Evolutionary conservation across 139 green algal genomes (phyloP).

Genomic region (Edaphochlamys debaryana): DNA sequence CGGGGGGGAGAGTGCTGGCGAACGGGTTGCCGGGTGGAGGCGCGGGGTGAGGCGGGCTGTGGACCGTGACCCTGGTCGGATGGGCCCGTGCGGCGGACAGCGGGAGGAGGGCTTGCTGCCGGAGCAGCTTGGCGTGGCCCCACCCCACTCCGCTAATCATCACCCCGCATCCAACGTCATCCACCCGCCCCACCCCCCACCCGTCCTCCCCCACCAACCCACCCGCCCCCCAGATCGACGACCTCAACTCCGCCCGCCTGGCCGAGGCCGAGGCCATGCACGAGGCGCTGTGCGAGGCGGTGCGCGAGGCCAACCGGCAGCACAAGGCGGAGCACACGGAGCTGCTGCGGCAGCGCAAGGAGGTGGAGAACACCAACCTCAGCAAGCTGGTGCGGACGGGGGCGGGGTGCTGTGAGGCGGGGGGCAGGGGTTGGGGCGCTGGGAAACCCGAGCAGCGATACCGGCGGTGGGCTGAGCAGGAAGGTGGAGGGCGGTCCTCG

Average conservation of each 20-base stretch:
- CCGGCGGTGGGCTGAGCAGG: too few relatives aligned
- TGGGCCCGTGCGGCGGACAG: too few relatives aligned
- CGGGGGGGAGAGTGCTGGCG: neutral
- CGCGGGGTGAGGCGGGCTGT: too few relatives aligned
- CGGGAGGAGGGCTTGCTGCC: too few relatives aligned
- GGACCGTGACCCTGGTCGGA: too few relatives aligned
- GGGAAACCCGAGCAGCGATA: too few relatives aligned
- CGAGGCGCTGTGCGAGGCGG: constrained; percentile 22
- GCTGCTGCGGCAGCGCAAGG: constrained; percentile 37
- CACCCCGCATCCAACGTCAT: neutral
- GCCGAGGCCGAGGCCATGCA: constrained; percentile 44
- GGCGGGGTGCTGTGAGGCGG: neutral
- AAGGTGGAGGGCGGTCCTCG: too few relatives aligned
- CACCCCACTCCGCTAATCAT: too few relatives aligned
- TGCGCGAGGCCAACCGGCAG: constrained; percentile 35
- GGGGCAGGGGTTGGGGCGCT: neutral
- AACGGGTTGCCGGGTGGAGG: too few relatives aligned
- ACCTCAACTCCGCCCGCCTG: constrained; percentile 45
- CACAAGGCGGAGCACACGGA: constrained; percentile 28
- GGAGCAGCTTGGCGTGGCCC: too few relatives aligned
- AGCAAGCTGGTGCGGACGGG: neutral
- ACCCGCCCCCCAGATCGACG: constrained; percentile 21
- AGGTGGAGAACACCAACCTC: constrained; percentile 48
- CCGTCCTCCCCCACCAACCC: neutral
- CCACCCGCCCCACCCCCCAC: neutral